Base-by-base conservation (phyloP, 768 basidiomycete genomes). In the Suillus discolor region DNA sequence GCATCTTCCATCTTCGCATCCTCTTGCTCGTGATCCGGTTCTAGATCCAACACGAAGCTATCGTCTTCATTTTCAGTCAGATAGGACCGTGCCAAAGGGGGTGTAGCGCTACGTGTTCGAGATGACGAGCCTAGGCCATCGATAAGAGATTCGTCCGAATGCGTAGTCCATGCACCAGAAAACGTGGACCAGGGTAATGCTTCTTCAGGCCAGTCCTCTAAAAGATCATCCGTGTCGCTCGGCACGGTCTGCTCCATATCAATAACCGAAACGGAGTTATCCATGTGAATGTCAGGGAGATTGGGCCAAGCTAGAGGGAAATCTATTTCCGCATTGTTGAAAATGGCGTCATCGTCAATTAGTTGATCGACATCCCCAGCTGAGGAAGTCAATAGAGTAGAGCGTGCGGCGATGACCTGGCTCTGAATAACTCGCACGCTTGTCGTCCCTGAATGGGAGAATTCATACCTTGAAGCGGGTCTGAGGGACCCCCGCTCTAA, bases 381-480 rank as follows among this genome's bases (percentile, higher is more conserved):
- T 20, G 65, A 59, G 7, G 62, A 47, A 42, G 64, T 36, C 39
- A 61, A 39, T n/a, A 65, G 34, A 25, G 28, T 23, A 54, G 67
- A 62, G 53, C 67, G 61, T 23, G 66, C 61, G 62, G 59, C 44
- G 38, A 64, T 61, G 45, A 70, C 70, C 77, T 63, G 60, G 15
- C 41, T 60, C 25, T 76, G 62, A 25, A 55, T 47, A 66, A 64
- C n/a, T 39, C 4, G n/a, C 23, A 42, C 28, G 49, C 54, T 36
- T 55, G 51, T 28, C 25, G 51, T 51, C 7, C 39, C 42, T 42
- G 23, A 47, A 62, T 62, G 61, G 34, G n/a, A 41, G 25, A 66
- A 13, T 53, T 61, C 59, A 65, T 67, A 85, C 87, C 84, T 85
- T 85, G 74, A 85, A 84, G 54, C 69, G 78, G 16, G 78, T 77